Evolutionary conservation across 2,329 filamentous ascomycete species (phyloP), one percentile per base, ranked within the genome.

Genomic region (Fusarium pseudograminearum): DNA sequence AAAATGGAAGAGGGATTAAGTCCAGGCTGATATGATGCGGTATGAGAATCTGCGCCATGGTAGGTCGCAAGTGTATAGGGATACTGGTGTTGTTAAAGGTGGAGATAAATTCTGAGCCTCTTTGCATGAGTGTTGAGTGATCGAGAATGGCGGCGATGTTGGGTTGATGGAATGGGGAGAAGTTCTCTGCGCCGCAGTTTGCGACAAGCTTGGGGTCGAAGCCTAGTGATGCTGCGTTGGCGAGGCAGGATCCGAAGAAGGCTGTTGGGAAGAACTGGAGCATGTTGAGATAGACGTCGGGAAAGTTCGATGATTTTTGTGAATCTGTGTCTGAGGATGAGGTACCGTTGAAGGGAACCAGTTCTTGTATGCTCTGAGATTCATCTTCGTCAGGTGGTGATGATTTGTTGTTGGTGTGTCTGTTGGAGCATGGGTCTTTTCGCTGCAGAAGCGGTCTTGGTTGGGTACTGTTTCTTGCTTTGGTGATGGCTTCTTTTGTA

Each of bases 121-220:
- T 54, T 10, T 51, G 38, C 3, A 67, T 16, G 1, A 76, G 60
- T 2, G 52, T n/a, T 3, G 50, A 22, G 4, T 66, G 64, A 4
- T 72, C 53, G 1, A 45, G 46, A 0, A 52, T 52, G 2, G 57
- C 48, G 2, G 62, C 60, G 12, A 66, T 41, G 3, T 22, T 48
- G 2, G 75, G 68, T 9, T 70, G 70, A 48, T 73, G 75, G 42
- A 77, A 74, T 2, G 75, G 75, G 0, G 75, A 77, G 2, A 69
- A 14, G 8, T 56, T 64, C 4, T 71, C 54, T 2, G 26, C 10
- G 0, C 34, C 12, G 41, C 75, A 77, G 7, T 45, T 33, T 18
- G 62, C 54, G 4, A 77, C 30, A 4, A 34, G 7, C 2, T 28
- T 20, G 0, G 71, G 38, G 24, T 76, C 58, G 2, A 76, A 56